Evolutionary conservation across 1,139 yeast genomes (phyloP), one percentile per base, ranked within the genome.

Genomic region (Petasospora fabianii): DNA sequence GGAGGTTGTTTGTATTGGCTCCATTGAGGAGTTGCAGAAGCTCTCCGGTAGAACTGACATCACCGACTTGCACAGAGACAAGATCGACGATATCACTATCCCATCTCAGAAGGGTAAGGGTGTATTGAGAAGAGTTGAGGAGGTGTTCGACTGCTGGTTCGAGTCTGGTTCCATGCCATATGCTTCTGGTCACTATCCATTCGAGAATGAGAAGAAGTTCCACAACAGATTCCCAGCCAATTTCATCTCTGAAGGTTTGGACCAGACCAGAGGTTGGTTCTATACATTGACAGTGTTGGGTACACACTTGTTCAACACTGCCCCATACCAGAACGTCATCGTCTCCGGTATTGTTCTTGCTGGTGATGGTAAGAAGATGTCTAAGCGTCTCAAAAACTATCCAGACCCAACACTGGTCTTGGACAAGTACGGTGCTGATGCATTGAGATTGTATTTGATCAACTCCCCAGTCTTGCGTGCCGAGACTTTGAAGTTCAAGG

Each of bases 191-290:
- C 98, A 94, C 65, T 94, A 90, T 61, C 99, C 99, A 53, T 92
- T 92, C 63, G 97, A 90, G 67, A 77, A 77, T 59, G 67, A 77
- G 59, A 87, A 84, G 15, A 64, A 65, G 41, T 90, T 92, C 68
- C 59, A 71, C 39, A 62, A 75, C 43, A 76, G 85, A 37, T 92
- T 84, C 80, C 98, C 98, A 39, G 99, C 96, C 29, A 92, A 94
- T 65, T 92, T 92, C 66, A 94, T 92, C 56, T 84, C 97, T 46
- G 99, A 92, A 72, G 99, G 99, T 68, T 78, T 92, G 55, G 99
- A 92, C 69, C 99, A 92, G 72, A 92, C 99, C 39, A 86, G 99
- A 78, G 99, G 99, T 61, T 92, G 99, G 99, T 94, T 94, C 69
- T 94, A 94, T 67, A 92, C 98, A 36, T 74, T 94, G 62, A 83